These are phyloP conservation scores for Salix arbutifolia DNA, from an alignment of 345 rosid genomes.

Conservation along the genomic window DNA sequence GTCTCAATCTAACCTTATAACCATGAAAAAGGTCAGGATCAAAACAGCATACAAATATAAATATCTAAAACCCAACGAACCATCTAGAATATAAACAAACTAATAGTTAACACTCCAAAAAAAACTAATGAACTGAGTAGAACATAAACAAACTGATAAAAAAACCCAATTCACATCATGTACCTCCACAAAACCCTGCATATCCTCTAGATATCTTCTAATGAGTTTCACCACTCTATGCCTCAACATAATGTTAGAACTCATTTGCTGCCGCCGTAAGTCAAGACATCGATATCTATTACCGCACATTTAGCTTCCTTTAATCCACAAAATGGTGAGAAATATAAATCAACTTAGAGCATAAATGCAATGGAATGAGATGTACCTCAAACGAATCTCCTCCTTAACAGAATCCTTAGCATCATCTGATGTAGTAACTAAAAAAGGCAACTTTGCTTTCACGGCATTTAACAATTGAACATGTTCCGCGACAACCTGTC, in stretches of 20 bases:
- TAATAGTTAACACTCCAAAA: background rate
- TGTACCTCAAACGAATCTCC: conserved; percentile 86
- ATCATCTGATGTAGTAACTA: conserved; percentile 77
- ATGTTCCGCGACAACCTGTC: conserved; percentile 74
- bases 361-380: background rate
- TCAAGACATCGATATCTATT: conserved; percentile 86
- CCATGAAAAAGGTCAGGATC: conserved; percentile 41
- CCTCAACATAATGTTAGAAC: conserved; percentile 62
- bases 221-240: conserved; percentile 87
- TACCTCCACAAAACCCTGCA: conserved; percentile 87
- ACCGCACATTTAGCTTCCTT: background rate
- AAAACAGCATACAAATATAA: conserved; percentile 17
- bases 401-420: conserved; percentile 69
- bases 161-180: background rate
- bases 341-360: background rate
- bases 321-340: background rate
- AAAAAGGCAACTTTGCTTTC: conserved; percentile 75
- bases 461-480: conserved; percentile 82
- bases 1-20: conserved; percentile 86
- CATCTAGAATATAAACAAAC: background rate
- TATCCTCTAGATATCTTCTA: conserved; percentile 80
- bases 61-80: background rate
- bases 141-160: background rate
- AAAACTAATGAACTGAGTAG: background rate
- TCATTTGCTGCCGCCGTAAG: conserved; percentile 90